Base-by-base conservation (phyloP, 306 rosid genomes). In the Dalbergia cochinchinensis region DNA sequence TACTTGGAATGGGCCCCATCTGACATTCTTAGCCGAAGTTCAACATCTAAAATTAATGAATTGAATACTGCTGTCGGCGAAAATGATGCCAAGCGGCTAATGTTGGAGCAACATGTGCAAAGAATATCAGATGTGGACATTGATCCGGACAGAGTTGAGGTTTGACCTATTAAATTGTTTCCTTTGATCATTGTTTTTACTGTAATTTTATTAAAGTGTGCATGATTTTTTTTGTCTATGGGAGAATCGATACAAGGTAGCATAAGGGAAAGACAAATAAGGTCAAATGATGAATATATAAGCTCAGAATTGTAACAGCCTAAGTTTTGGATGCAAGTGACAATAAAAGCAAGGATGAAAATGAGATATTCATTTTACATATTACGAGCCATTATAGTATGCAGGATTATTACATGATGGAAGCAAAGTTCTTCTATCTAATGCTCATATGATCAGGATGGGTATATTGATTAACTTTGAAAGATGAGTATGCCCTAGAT, bases 1-100 rank as follows among this genome's bases (percentile, higher is more conserved):
- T 95, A 92, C 86, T 85, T 95, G 91, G 98, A 95, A 79, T 91
- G 98, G 98, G 98, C 98, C 73, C 99, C 99, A 68, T 86, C 83
- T 53, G 76, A 89, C 86, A 50, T 95, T 84, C 98, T 95, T 70
- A 72, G 61, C 79, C 89, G 64, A 80, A 83, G 79, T 85, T 65
- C 89, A 78, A 83, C 69, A 59, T 63, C 88, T 47, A 81, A 80
- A 54, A 82, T 66, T 73, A 69, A 79, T 69, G 95, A 85, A 72
- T 80, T 77, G 81, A 77, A 64, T 45, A 65, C 53, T 69, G 79
- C 78, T 67, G 64, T 88, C 76, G 92, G 87, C 81, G 94, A 84
- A 81, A 83, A 74, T 71, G 98, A 91, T 83, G 93, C 78, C 81
- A 92, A 89, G 83, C 87, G 89, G 76, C 77, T 35, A 80, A 80